Evolutionary conservation across 805 yeast genomes (phyloP).

Genomic region (Candida vaughaniae): DNA sequence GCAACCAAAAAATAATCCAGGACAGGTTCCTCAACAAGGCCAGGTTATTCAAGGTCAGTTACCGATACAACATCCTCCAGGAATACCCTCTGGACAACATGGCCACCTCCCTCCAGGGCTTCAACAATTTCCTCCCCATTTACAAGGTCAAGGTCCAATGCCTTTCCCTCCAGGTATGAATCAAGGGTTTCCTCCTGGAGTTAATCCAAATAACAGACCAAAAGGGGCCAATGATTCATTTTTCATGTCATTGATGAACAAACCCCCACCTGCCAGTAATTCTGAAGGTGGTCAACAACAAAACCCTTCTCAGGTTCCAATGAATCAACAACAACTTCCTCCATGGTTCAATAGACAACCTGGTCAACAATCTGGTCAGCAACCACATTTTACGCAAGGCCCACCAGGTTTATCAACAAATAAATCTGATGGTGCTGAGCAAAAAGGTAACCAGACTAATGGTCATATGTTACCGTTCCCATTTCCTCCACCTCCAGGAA

Average conservation of each 20-base stretch:
- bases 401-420: slow-evolving; percentile 8
- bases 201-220: slow-evolving; percentile 1
- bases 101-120: slow-evolving; percentile 6
- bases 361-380: not conserved
- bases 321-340: slow-evolving; percentile 17
- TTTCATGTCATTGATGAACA: slow-evolving; percentile 45
- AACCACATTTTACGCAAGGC: slow-evolving; percentile 11
- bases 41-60: no score
- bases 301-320: slow-evolving; percentile 1
- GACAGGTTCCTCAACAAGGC: no score
- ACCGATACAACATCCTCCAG: no score
- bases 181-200: slow-evolving; percentile 12
- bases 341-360: slow-evolving; percentile 26
- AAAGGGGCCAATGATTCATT: slow-evolving; percentile 37
- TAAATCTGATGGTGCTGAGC: slow-evolving; percentile 1
- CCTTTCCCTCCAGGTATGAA: no score
- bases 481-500: slow-evolving; percentile 13
- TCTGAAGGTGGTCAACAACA: not conserved
- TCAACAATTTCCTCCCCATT: slow-evolving; percentile 7
- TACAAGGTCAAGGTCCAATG: slow-evolving; percentile 1
- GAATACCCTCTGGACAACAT: no score
- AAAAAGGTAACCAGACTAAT: no score
- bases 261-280: slow-evolving; percentile 2
- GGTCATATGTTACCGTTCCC: slow-evolving; percentile 6
- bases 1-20: no score